phyloP scores from a whole-genome alignment of 305 asterid genomes.

The Withania somnifera region DNA sequence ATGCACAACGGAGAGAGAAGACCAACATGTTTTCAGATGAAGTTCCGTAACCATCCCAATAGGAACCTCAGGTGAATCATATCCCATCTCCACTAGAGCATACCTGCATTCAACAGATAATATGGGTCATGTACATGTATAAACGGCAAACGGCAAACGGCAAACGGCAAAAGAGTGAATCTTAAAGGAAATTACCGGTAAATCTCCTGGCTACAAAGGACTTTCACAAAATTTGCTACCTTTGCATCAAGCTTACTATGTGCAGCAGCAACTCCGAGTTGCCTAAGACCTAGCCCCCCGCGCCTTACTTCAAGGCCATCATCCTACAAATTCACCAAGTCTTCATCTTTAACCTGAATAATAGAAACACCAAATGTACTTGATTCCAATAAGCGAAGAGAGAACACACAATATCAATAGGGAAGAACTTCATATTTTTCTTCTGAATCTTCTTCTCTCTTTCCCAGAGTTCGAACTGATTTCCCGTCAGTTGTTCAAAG shows the following conservation, averaged over 20 bases:
- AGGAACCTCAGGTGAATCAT: constrained; percentile 65
- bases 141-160: no score
- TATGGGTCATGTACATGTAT: no score
- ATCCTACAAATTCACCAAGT: constrained; percentile 48
- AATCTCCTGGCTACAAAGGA: constrained; percentile 73
- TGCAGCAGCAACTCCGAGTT: constrained; percentile 50
- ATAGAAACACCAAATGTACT: no score
- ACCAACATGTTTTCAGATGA: constrained; percentile 56
- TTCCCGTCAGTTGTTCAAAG: constrained; percentile 52
- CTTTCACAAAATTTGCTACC: constrained; percentile 72
- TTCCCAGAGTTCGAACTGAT: constrained; percentile 66
- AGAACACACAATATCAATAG: constrained; percentile 48
- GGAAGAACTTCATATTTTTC: constrained; percentile 37
- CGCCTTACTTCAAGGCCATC: constrained; percentile 81
- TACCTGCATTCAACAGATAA: constrained; percentile 48
- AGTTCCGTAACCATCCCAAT: constrained; percentile 57
- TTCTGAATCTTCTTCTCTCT: constrained; percentile 51
- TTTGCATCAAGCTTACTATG: constrained; percentile 68
- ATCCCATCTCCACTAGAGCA: constrained; percentile 78
- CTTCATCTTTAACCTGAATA: no score
- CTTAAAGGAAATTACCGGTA: no score
- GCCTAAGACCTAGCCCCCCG: constrained; percentile 67
- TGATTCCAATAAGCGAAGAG: no score
- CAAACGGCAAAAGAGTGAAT: no score
- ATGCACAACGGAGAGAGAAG: no score